A percentile compares a stretch with the other conserved stretches of the same genome.
phyloP scores from a whole-genome alignment of 2,329 filamentous ascomycete species.

The Tympanopsis confertula region DNA sequence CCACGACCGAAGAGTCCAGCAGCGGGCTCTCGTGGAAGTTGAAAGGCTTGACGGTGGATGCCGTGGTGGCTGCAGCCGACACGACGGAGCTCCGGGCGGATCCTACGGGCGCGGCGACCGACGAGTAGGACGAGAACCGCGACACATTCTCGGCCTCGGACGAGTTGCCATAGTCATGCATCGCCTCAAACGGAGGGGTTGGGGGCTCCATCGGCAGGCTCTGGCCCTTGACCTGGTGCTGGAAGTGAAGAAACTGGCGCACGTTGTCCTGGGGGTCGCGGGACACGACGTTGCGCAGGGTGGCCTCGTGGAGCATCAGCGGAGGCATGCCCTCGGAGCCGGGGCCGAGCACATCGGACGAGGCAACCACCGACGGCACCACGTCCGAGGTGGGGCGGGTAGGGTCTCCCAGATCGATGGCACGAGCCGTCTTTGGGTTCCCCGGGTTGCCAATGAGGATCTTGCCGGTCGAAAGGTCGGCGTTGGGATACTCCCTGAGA shows the following conservation, averaged over 20 bases:
- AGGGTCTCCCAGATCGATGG: conserved; percentile 41
- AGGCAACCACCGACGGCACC: conserved; percentile 75
- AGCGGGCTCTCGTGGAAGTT: neutral
- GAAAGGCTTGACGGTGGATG: neutral
- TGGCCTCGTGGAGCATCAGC: conserved; percentile 61
- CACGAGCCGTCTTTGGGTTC: conserved; percentile 55
- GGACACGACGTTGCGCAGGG: conserved; percentile 55
- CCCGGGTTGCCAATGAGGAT: conserved; percentile 70
- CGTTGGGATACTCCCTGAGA: conserved; percentile 62
- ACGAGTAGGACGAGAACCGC: conserved; percentile 13
- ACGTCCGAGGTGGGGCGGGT: conserved; percentile 63
- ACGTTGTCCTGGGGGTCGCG: conserved; percentile 88
- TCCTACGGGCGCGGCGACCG: conserved; percentile 11
- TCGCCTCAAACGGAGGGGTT: conserved; percentile 59
- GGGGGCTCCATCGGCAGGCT: conserved; percentile 43
- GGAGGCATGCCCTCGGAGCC: conserved; percentile 47
- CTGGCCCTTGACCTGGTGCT: conserved; percentile 40
- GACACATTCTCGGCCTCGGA: conserved; percentile 14
- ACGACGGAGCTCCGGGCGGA: conserved; percentile 7
- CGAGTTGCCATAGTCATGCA: too few relatives aligned
- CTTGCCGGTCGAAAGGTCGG: conserved; percentile 44
- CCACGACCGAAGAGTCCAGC: neutral
- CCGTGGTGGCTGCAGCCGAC: neutral
- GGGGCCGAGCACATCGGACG: conserved; percentile 78
- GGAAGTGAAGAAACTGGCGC: conserved; percentile 79